Evolutionary conservation across 306 rosid species (phyloP), one percentile per base, ranked within the genome.

Genomic region (Malus orientalis): DNA sequence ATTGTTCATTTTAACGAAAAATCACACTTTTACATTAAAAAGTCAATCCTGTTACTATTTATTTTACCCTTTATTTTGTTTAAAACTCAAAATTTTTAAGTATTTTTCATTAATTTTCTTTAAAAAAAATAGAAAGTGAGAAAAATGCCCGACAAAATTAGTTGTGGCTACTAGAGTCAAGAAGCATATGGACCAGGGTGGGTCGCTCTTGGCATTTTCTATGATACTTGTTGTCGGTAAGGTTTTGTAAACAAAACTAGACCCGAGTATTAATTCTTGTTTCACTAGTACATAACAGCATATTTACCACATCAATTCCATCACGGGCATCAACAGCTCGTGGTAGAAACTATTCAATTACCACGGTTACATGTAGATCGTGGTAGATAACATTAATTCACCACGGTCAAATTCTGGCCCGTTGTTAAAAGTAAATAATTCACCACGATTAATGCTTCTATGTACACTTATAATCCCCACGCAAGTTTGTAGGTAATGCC

Each of bases 141-240:
- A 79, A 77, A 85, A 82, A 76, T 82, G 88, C 89, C 91, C 86
- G 90, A 91, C 91, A 84, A 16, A 33, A 70, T 59, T 68, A 58
- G 80, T 69, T 67, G 78, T 71, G 82, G 80, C 69, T 75, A 63
- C 76, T 42, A 45, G 20, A 75, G 71, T 75, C 11, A 72, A 86
- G 88, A 80, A 79, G 86, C 91, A 90, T 11, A 79, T 77, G 96
- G 96, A 64, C 89, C 92, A 80, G 22, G 72, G 82, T 87, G 93
- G 93, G 91, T 77, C 95, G 45, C 65, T 54, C 49, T 58, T 64
- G 59, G 87, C 91, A 89, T 87, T 89, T 79, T 73, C 84, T 80
- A 42, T 81, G 27, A 74, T 80, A 84, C 80, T 86, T 86, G 80
- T 75, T 91, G 96, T 93, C 96, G 96, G 96, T 64, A 70, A 42